Evolutionary conservation across 441 rosid genomes (phyloP), one percentile per base, ranked within the genome.

Genomic region (Biscutella laevigata): DNA sequence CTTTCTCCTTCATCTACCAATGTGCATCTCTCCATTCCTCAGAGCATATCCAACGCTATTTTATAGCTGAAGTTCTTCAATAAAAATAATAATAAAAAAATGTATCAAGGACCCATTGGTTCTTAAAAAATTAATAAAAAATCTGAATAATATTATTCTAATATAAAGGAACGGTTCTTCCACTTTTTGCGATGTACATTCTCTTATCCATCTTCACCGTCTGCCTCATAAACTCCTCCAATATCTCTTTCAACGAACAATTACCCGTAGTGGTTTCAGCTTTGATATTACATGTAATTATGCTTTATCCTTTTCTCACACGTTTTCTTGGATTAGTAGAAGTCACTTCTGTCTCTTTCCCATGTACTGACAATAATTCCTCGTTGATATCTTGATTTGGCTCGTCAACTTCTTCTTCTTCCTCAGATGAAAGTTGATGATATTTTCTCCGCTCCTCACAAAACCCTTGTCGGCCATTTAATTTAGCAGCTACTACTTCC

Each of bases 1-100:
- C 94, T 10, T 58, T 82, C 63, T 84, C 96, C 57, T 89, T 77
- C 17, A 61, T 72, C 62, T 86, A 95, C 40, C 63, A 79, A n/a
- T n/a, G n/a, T 4, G 82, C 77, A 44, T 86, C 98, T 45, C 88
- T 79, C 98, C 98, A 91, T 44, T 83, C 84, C 64, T 62, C n/a
- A n/a, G n/a, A n/a, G n/a, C n/a, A n/a, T n/a, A n/a, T n/a, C n/a
- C n/a, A n/a, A n/a, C n/a, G n/a, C n/a, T n/a, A n/a, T n/a, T n/a
- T n/a, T n/a, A n/a, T n/a, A n/a, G n/a, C n/a, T n/a, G n/a, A n/a
- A n/a, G n/a, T n/a, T n/a, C n/a, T n/a, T n/a, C n/a, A n/a, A n/a
- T n/a, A n/a, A n/a, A n/a, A n/a, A n/a, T n/a, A n/a, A n/a, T n/a
- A n/a, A n/a, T n/a, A n/a, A n/a, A n/a, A n/a, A n/a, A n/a, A n/a